These are phyloP conservation scores for Cystofilobasidium ferigula DNA, from an alignment of 768 basidiomycete genomes.

Conservation along the genomic window DNA sequence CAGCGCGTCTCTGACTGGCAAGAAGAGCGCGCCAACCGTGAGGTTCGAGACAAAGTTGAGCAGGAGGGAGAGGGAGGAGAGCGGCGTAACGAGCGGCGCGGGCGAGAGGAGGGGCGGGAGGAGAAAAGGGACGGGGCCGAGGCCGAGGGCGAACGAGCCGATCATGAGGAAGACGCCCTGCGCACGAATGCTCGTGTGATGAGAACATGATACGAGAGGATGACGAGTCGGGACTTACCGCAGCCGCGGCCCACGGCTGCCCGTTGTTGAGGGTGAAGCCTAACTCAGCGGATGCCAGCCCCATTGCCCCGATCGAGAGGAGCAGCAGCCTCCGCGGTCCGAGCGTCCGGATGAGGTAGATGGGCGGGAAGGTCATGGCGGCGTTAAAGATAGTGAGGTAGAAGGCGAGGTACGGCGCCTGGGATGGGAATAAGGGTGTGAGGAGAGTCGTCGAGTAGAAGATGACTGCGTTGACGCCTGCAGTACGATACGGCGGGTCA, in stretches of 20 bases:
- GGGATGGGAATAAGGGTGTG: constrained; percentile 59
- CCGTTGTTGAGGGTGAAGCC: constrained; percentile 61
- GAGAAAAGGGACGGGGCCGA: constrained; percentile 78
- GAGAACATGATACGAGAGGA: neutral
- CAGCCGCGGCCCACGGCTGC: constrained; percentile 43
- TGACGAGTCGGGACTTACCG: neutral
- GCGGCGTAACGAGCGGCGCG: constrained; percentile 30
- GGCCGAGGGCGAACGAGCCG: constrained; percentile 76
- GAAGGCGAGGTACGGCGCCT: constrained; percentile 70
- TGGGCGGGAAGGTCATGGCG: constrained; percentile 61
- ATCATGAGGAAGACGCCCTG: constrained; percentile 8
- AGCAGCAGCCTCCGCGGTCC: constrained; percentile 62
- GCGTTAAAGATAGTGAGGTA: constrained; percentile 77
- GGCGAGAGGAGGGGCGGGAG: constrained; percentile 27
- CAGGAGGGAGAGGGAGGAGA: constrained; percentile 64
- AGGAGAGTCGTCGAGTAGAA: constrained; percentile 39
- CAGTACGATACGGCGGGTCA: neutral
- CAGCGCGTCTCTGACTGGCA: constrained; percentile 68
- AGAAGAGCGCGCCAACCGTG: constrained; percentile 67
- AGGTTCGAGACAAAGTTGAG: constrained; percentile 78
- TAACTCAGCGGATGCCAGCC: constrained; percentile 54
- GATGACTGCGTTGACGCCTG: constrained; percentile 30
- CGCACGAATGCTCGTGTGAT: neutral
- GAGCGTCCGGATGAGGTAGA: constrained; percentile 70
- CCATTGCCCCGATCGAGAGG: constrained; percentile 55